Conservation (phyloP, 176 grass and related monocot species). For the Bolboschoenus planiculmis region DNA sequence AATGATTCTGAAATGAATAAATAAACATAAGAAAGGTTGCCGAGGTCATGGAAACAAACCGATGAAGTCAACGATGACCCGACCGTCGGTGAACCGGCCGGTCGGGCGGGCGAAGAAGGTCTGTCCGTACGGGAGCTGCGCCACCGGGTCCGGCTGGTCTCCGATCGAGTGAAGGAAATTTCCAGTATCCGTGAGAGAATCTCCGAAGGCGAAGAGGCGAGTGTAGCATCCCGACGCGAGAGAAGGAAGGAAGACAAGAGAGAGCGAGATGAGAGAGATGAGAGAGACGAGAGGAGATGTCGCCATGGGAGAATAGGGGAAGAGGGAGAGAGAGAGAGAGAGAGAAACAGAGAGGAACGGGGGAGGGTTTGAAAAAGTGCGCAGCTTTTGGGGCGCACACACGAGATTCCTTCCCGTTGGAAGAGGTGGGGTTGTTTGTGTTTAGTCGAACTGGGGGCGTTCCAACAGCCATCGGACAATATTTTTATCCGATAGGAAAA, state of each 20-base stretch:
- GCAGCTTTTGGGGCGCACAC: neutral
- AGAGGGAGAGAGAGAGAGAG: neutral
- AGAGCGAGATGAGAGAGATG: neutral
- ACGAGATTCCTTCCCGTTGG: conserved; percentile 21
- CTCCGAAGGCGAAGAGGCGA: conserved; percentile 67
- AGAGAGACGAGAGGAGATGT: neutral
- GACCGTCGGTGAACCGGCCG: conserved; percentile 67
- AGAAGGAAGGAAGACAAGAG: neutral
- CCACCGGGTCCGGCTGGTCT: conserved; percentile 48
- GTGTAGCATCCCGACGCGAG: conserved; percentile 48
- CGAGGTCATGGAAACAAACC: conserved; percentile 28
- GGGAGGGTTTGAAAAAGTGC: neutral
- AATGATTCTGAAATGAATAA: neutral
- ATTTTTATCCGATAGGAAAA: too few species aligned
- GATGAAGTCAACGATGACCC: conserved; percentile 86
- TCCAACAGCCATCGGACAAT: too few species aligned
- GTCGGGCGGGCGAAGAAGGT: conserved; percentile 85
- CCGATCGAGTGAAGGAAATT: conserved; percentile 66
- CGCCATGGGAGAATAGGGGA: conserved; percentile 26
- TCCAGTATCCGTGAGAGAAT: conserved; percentile 84
- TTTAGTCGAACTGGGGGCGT: too few species aligned
- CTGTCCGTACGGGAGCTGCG: conserved; percentile 60
- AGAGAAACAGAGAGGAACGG: neutral
- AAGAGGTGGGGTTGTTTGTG: neutral
- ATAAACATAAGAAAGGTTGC: neutral